phyloP scores from a whole-genome alignment of 495 filamentous ascomycete species.

The Aspergillus bertholletiae region DNA sequence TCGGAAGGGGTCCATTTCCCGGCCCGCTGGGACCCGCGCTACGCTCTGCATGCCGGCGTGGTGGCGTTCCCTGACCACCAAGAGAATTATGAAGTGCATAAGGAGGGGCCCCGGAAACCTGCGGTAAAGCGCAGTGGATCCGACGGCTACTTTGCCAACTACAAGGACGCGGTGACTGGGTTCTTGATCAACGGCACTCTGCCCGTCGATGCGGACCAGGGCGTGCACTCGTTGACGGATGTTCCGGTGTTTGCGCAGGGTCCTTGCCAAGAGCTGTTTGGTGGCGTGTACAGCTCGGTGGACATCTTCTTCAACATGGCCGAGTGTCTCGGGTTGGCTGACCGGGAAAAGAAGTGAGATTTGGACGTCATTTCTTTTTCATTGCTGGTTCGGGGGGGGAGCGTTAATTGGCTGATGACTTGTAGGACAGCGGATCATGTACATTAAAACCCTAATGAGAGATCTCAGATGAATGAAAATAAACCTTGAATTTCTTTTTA shows the following conservation, averaged over 20 bases:
- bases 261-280: conserved; percentile 68
- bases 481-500: neutral
- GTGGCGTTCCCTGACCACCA: conserved; percentile 63
- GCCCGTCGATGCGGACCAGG: conserved; percentile 49
- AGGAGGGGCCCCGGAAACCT: conserved; percentile 52
- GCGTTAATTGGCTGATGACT: neutral
- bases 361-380: neutral
- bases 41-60: conserved; percentile 64
- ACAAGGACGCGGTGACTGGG: conserved; percentile 58
- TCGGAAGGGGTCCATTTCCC: conserved; percentile 66
- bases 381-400: neutral
- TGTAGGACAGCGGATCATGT: neutral
- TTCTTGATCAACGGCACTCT: conserved; percentile 69
- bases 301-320: conserved; percentile 74
- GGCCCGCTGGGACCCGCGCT: conserved; percentile 71
- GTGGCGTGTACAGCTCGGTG: conserved; percentile 63
- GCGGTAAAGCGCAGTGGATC: conserved; percentile 38
- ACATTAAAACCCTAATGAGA: neutral
- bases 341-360: conserved; percentile 9
- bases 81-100: conserved; percentile 63
- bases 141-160: conserved; percentile 54
- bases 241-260: conserved; percentile 71
- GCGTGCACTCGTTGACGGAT: conserved; percentile 72
- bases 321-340: conserved; percentile 59
- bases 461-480: neutral